A percentile compares a stretch with the other conserved stretches of the same genome.
phyloP scores from a whole-genome alignment of 2,329 filamentous ascomycete species.

The Hymenoscyphus salicellus region DNA sequence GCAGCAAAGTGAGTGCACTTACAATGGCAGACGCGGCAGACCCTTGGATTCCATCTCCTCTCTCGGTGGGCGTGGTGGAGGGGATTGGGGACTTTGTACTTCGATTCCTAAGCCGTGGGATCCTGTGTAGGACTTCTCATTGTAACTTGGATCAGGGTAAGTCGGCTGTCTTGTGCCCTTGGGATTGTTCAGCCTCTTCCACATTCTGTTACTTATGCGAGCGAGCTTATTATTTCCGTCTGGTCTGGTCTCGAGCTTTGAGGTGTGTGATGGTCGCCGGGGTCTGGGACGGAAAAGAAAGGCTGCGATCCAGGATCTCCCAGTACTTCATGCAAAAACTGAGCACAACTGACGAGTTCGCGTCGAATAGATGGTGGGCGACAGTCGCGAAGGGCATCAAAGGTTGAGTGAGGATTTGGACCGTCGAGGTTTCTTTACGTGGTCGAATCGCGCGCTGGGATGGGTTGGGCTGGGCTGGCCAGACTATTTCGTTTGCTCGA shows the following conservation, averaged over 20 bases:
- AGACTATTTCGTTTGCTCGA: background rate
- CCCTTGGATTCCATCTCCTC: slow-evolving; percentile 21
- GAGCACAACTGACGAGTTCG: background rate
- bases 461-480: background rate
- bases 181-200: slow-evolving; percentile 51
- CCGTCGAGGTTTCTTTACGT: background rate
- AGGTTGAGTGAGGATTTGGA: background rate
- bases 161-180: slow-evolving; percentile 37
- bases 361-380: background rate
- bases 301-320: no score
- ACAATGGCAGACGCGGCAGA: slow-evolving; percentile 25
- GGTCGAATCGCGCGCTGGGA: background rate
- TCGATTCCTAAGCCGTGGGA: slow-evolving; percentile 37
- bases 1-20: slow-evolving; percentile 15
- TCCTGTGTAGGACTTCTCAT: slow-evolving; percentile 39
- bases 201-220: slow-evolving; percentile 45
- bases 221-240: slow-evolving; percentile 12
- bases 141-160: slow-evolving; percentile 45
- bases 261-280: slow-evolving; percentile 26
- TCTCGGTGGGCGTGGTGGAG: slow-evolving; percentile 28
- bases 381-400: background rate
- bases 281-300: slow-evolving; percentile 1
- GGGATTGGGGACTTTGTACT: slow-evolving; percentile 25
- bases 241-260: slow-evolving; percentile 4
- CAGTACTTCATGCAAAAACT: background rate